Evolutionary conservation across 352 stramenopile species (phyloP).

Genomic region (Pythium rishiriense): DNA sequence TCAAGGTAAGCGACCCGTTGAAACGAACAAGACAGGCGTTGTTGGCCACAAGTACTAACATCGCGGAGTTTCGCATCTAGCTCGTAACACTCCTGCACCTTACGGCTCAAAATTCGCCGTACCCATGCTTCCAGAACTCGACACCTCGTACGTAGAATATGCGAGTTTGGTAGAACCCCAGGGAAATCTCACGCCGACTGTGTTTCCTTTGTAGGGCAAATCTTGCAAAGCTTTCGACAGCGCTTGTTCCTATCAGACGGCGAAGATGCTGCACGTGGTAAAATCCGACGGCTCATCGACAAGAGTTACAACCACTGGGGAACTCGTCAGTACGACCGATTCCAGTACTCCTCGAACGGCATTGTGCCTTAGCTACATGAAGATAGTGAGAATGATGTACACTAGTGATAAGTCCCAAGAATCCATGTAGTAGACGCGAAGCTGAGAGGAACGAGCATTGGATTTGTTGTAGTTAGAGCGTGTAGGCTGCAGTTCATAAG

Average conservation of each 20-base stretch:
- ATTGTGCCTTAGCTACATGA: constrained; percentile 36
- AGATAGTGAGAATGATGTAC: neutral
- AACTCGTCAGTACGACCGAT: constrained; percentile 72
- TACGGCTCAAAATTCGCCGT: constrained; percentile 83
- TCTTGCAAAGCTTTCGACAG: constrained; percentile 30
- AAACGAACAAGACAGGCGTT: neutral
- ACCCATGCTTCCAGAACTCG: constrained; percentile 81
- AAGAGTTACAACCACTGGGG: constrained; percentile 71
- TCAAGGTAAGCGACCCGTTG: constrained; percentile 75
- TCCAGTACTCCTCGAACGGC: constrained; percentile 67
- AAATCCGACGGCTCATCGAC: constrained; percentile 45
- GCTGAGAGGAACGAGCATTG: neutral
- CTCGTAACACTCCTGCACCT: constrained; percentile 91
- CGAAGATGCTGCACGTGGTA: constrained; percentile 26
- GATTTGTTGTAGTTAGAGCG: neutral
- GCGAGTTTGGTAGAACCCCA: neutral
- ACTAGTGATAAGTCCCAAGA: neutral
- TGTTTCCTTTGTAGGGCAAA: constrained; percentile 4
- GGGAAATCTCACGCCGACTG: neutral
- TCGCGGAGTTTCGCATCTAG: constrained; percentile 1
- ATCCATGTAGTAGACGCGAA: neutral
- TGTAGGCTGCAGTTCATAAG: neutral
- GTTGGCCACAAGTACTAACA: neutral
- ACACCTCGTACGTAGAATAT: constrained; percentile 23
- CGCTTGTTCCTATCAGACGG: constrained; percentile 41